Evolutionary conservation across 169 alveolate genomes (phyloP).

Genomic region (Plasmodium blacklocki): DNA sequence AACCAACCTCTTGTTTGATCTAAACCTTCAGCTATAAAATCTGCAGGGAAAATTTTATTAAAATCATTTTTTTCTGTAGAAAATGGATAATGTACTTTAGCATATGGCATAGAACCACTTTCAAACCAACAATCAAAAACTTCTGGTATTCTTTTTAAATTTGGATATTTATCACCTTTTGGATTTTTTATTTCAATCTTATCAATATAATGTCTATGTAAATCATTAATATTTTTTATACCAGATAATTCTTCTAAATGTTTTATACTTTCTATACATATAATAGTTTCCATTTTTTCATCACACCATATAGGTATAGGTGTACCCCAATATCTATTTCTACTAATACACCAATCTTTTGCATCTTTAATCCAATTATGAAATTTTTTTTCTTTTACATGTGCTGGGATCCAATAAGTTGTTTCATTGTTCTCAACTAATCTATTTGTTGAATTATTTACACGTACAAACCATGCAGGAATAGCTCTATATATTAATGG

Average conservation of each 20-base stretch:
- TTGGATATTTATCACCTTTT: conserved; percentile 93
- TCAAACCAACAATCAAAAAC: conserved; percentile 99
- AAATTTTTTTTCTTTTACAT: conserved; percentile 97
- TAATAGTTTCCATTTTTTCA: conserved; percentile 94
- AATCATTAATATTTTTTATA: conserved; percentile 91
- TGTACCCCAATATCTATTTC: conserved; percentile 99
- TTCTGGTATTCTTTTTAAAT: conserved; percentile 89
- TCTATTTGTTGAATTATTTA: conserved; percentile 93
- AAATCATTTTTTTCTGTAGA: conserved; percentile 91
- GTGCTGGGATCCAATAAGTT: conserved; percentile 97
- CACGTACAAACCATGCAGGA: conserved; percentile 99
- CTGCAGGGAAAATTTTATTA: conserved; percentile 97
- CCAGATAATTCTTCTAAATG: conserved; percentile 86
- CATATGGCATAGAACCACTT: conserved; percentile 99
- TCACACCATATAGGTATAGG: conserved; percentile 98
- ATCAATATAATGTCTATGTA: conserved; percentile 98
- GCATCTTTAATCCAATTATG: conserved; percentile 99
- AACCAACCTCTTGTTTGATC: conserved; percentile 99
- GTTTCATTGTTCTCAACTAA: conserved; percentile 91
- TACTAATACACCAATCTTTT: conserved; percentile 99
- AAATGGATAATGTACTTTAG: conserved; percentile 98
- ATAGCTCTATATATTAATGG: conserved; percentile 99
- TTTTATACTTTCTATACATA: conserved; percentile 95
- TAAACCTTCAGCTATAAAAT: conserved; percentile 99
- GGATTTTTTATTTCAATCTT: conserved; percentile 97